These are phyloP conservation scores for Phytopythium boreale DNA, from an alignment of 352 stramenopile species.

Conservation along the genomic window DNA sequence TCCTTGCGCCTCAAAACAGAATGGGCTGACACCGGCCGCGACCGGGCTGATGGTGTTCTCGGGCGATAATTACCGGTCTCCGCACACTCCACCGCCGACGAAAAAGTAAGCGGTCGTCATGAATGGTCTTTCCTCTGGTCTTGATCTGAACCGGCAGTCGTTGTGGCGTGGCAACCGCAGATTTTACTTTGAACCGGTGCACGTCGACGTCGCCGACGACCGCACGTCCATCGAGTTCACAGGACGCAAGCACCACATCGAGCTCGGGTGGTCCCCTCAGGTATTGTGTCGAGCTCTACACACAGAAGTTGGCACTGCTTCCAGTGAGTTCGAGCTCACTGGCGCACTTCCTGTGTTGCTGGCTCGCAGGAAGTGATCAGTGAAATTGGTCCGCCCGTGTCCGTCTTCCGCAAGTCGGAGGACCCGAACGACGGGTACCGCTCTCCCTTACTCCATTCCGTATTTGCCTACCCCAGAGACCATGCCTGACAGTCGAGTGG, in stretches of 20 bases:
- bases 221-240: constrained; percentile 48
- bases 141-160: neutral
- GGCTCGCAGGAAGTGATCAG: constrained; percentile 64
- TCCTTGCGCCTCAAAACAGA: constrained; percentile 26
- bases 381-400: constrained; percentile 68
- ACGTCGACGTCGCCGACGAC: constrained; percentile 45
- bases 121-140: neutral
- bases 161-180: constrained; percentile 16
- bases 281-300: constrained; percentile 19
- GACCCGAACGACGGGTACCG: constrained; percentile 61
- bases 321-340: neutral
- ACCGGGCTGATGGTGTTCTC: constrained; percentile 70
- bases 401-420: constrained; percentile 76
- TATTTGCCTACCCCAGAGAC: neutral
- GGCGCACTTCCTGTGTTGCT: neutral
- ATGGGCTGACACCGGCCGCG: constrained; percentile 67
- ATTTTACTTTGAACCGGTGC: constrained; percentile 73
- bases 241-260: constrained; percentile 59
- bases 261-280: constrained; percentile 79
- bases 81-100: constrained; percentile 30
- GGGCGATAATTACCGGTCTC: constrained; percentile 40
- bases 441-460: neutral
- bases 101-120: constrained; percentile 36
- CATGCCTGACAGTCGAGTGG: constrained; percentile 1
- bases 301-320: neutral